A percentile compares a stretch with the other conserved stretches of the same genome.
Evolutionary conservation across 192 early-diverging fungal species (phyloP).

Genomic region (Diversispora eburnea): DNA sequence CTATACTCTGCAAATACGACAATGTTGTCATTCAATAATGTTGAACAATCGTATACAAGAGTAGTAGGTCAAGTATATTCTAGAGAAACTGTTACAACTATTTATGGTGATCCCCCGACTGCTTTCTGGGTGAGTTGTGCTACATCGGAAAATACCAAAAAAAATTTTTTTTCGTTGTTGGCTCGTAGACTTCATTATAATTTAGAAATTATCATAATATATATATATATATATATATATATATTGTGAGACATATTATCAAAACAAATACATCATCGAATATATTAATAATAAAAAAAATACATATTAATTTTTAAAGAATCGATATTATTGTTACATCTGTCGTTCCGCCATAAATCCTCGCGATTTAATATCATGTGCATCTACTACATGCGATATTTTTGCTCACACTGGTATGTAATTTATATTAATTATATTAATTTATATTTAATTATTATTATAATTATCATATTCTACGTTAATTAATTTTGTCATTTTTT

Average conservation of each 20-base stretch:
- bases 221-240: neutral
- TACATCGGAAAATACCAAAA: neutral
- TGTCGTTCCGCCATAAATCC: constrained; percentile 3
- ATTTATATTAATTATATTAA: neutral
- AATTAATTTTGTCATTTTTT: neutral
- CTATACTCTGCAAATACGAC: neutral
- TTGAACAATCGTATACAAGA: constrained; percentile 9
- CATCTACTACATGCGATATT: neutral
- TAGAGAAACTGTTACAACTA: constrained; percentile 16
- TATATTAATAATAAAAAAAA: no score
- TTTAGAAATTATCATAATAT: neutral
- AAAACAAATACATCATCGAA: no score
- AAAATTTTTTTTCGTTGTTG: neutral
- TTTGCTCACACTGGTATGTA: constrained; percentile 6
- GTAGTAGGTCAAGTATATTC: constrained; percentile 20
- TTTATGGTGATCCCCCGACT: constrained; percentile 15
- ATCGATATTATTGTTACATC: neutral
- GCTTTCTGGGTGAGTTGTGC: constrained; percentile 24
- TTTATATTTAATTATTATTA: neutral
- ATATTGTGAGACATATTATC: neutral
- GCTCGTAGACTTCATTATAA: neutral
- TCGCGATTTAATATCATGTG: neutral
- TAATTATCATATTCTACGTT: no score
- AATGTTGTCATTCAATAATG: constrained; percentile 1
- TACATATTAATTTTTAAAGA: constrained; percentile 3